These are phyloP conservation scores for Russula compacta DNA, from an alignment of 768 basidiomycete species.

Conservation along the genomic window DNA sequence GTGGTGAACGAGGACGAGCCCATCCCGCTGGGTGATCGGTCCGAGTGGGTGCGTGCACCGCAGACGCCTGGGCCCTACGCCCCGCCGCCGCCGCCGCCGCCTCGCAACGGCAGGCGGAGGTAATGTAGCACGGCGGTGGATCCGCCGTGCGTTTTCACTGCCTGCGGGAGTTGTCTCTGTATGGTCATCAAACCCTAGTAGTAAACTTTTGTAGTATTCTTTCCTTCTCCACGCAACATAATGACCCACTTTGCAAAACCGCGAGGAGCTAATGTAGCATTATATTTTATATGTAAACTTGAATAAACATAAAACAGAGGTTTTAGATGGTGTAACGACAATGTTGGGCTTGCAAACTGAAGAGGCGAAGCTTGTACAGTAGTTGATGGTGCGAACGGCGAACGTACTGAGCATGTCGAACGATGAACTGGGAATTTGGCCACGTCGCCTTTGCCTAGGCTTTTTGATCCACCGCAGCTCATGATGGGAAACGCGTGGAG, in stretches of 20 bases:
- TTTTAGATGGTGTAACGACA: no score
- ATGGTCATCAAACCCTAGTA: not conserved
- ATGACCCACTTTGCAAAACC: not conserved
- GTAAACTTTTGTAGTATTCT: not conserved
- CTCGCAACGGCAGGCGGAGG: not conserved
- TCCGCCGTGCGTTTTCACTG: not conserved
- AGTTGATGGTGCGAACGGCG: no score
- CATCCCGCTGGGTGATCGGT: conserved; percentile 41
- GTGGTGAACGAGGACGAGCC: conserved; percentile 45
- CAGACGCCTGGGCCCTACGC: not conserved
- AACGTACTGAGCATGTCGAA: no score
- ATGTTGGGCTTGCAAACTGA: no score
- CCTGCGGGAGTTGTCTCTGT: not conserved
- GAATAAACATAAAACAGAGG: no score
- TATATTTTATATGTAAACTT: not conserved
- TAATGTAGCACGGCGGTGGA: not conserved
- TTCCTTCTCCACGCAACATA: not conserved
- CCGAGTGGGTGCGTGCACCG: conserved; percentile 29
- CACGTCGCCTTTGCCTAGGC: no score
- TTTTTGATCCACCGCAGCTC: no score
- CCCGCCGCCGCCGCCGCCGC: no score
- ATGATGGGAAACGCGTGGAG: no score
- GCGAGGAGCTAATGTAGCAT: not conserved
- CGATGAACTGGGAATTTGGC: no score
- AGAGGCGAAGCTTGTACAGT: no score